Conservation (phyloP, 352 stramenopile genomes). For the Pythium dissimile region DNA sequence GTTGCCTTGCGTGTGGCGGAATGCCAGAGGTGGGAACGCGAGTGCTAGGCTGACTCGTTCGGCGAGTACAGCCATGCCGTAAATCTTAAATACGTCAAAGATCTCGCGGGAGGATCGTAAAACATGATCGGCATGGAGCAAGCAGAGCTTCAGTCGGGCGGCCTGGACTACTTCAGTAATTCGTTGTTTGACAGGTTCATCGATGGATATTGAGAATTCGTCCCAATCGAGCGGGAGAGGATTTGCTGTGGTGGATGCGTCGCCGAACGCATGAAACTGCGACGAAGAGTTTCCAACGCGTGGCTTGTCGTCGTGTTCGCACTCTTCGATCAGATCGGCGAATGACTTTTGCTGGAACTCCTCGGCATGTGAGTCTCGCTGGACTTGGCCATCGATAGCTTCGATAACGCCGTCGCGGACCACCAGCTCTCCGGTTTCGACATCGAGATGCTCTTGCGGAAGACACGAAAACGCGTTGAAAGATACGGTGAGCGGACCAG, state of each 20-base stretch:
- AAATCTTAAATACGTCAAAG: slow-evolving; percentile 83
- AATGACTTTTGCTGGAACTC: slow-evolving; percentile 27
- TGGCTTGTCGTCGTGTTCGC: slow-evolving; percentile 19
- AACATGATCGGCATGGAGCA: slow-evolving; percentile 30
- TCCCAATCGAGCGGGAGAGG: background rate
- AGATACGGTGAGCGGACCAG: slow-evolving; percentile 35
- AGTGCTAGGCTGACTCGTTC: slow-evolving; percentile 60
- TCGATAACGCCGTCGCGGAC: slow-evolving; percentile 35
- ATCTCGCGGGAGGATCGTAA: slow-evolving; percentile 54
- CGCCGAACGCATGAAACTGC: slow-evolving; percentile 8
- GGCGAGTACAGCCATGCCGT: slow-evolving; percentile 72
- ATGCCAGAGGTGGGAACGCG: slow-evolving; percentile 24
- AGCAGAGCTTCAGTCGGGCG: slow-evolving; percentile 2
- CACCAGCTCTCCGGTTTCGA: slow-evolving; percentile 48
- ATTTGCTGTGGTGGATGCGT: slow-evolving; percentile 3
- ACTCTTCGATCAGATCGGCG: slow-evolving; percentile 41
- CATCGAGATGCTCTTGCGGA: slow-evolving; percentile 55
- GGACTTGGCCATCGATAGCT: slow-evolving; percentile 8
- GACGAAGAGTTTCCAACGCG: background rate
- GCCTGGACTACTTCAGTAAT: background rate
- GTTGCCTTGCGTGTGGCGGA: background rate
- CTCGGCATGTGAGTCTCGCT: background rate
- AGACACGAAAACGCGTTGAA: slow-evolving; percentile 68
- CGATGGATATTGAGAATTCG: background rate
- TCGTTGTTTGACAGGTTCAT: background rate